Percentiles rank a stretch among this genome's conserved stretches.
Evolutionary conservation across 306 rosid species (phyloP).

Genomic region (Abrus pulchellus): DNA sequence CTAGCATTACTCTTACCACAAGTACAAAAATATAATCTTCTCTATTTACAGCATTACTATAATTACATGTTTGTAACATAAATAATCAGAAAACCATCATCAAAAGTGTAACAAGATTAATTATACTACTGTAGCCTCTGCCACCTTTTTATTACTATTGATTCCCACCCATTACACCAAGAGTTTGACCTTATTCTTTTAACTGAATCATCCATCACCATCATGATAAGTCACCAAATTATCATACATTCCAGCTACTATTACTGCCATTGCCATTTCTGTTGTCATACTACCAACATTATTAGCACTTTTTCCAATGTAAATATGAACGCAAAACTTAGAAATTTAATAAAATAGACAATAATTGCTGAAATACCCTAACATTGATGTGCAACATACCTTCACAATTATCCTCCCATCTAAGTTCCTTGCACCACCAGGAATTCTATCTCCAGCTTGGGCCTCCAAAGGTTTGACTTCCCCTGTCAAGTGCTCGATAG

Average conservation of each 20-base stretch:
- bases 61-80: no score
- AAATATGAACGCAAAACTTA: constrained; percentile 30
- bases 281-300: constrained; percentile 36
- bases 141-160: constrained; percentile 22
- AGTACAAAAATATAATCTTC: no score
- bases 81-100: neutral
- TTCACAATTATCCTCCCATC: constrained; percentile 95
- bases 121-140: constrained; percentile 23
- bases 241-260: neutral
- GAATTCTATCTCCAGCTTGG: constrained; percentile 87
- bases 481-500: constrained; percentile 96
- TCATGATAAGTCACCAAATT: constrained; percentile 32
- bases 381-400: constrained; percentile 61
- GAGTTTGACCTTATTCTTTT: constrained; percentile 40
- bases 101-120: constrained; percentile 34
- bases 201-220: constrained; percentile 18
- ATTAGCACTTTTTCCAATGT: constrained; percentile 18
- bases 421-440: constrained; percentile 98
- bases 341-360: constrained; percentile 18
- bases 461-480: constrained; percentile 93
- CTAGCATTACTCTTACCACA: no score
- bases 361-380: constrained; percentile 19
- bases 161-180: constrained; percentile 29
- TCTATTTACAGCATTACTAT: no score
- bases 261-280: constrained; percentile 14